Base-by-base conservation (phyloP, 306 rosid species). In the Vigna hirtella region DNA sequence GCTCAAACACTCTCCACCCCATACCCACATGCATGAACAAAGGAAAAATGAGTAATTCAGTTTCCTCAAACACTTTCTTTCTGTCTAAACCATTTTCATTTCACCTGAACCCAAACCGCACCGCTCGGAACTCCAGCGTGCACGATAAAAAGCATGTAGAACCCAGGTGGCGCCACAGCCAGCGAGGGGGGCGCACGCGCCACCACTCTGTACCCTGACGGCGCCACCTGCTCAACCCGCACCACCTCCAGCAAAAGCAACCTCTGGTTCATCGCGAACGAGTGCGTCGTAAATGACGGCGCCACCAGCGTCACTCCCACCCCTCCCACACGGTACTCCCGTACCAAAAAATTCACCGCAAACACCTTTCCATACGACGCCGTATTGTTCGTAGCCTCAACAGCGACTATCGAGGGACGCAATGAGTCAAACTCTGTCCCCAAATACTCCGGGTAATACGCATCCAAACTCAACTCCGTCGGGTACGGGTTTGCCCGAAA, bases 271-370 rank as follows among this genome's bases (percentile, higher is more conserved):
- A 91, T 90, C 0, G 86, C 86, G 7, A 85, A 81, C 6, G 97
- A 91, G 78, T 91, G 97, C 5, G 97, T 91, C 0, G 89, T 89
- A 77, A 91, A 91, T 59, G 97, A 87, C 66, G 94, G 97, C 38
- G 91, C 89, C 42, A 90, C 67, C 32, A 90, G 76, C 26, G 77
- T 65, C 9, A 88, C 86, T 0, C 55, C 3, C 0, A 90, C 48
- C 65, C 79, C 82, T 6, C 45, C 56, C 0, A 48, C 9, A 16
- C 50, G 64, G 51, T 53, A 63, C 53, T 57, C 48, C 4, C 53
- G 51, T 56, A 90, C 10, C 26, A 72, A 80, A n/a, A 92, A 81
- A 8, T 87, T 86, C 1, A 88, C 82, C 0, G 88, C 59, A 42
- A 90, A 90, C 12, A 2, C 3, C 34, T 57, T 63, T 16, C 81